A percentile compares a stretch with the other conserved stretches of the same genome.
These are phyloP conservation scores for Miscanthus sacchariflorus DNA, from an alignment of 202 grass and related monocot species.

Conservation along the genomic window DNA sequence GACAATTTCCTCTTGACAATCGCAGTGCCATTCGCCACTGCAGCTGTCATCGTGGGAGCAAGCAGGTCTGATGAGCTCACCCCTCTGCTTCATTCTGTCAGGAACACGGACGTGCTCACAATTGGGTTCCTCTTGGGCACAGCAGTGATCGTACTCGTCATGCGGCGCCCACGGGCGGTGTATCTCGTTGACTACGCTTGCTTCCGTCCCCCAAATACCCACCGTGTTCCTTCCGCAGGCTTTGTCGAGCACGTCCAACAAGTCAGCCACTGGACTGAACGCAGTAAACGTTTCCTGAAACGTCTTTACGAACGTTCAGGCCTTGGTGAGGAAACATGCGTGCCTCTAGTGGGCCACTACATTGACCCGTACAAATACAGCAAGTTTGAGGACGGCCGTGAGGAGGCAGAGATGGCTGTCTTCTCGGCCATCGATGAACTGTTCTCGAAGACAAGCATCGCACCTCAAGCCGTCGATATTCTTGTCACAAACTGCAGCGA, in stretches of 20 bases:
- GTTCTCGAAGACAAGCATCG: not conserved
- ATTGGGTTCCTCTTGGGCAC: not conserved
- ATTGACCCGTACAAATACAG: not conserved
- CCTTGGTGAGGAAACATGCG: not conserved
- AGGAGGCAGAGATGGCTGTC: not conserved
- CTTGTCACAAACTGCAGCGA: not conserved
- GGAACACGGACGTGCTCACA: not conserved
- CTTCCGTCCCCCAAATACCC: not conserved
- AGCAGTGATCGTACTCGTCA: not conserved
- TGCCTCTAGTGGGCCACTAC: not conserved
- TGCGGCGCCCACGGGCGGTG: not conserved
- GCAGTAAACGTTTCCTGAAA: not conserved
- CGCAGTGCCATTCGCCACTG: not conserved
- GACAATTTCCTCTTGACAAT: not conserved
- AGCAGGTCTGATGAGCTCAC: not conserved
- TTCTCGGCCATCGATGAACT: not conserved
- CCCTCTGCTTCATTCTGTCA: not conserved
- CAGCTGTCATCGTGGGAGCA: not conserved
- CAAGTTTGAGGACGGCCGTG: not conserved
- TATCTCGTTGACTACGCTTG: not conserved
- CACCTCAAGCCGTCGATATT: not conserved
- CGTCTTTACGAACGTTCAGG: not conserved
- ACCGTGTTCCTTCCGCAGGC: not conserved
- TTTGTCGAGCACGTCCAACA: not conserved
- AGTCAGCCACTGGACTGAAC: not conserved